phyloP scores from a whole-genome alignment of 2,329 filamentous ascomycete species.

The Plenodomus biglobosus region DNA sequence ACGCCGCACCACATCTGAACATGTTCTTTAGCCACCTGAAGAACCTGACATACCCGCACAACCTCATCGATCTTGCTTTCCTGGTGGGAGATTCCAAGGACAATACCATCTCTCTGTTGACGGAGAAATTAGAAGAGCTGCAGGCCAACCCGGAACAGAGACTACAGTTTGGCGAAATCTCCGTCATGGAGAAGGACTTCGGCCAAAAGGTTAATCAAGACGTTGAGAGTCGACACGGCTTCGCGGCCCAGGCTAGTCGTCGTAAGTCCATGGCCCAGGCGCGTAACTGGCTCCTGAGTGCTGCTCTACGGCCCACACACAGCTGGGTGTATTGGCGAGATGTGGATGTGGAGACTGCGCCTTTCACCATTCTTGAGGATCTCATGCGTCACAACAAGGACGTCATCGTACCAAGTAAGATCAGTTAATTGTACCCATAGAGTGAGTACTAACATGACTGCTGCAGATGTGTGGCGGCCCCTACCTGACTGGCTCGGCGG shows the following conservation, averaged over 20 bases:
- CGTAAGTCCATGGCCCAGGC: slow-evolving; percentile 98
- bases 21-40: slow-evolving; percentile 99
- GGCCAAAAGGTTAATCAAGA: slow-evolving; percentile 97
- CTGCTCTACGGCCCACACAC: slow-evolving; percentile 88
- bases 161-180: slow-evolving; percentile 91
- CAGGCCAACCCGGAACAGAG: slow-evolving; percentile 78
- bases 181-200: slow-evolving; percentile 98
- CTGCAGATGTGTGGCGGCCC: slow-evolving; percentile 84
- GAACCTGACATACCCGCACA: slow-evolving; percentile 96
- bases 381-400: slow-evolving; percentile 99
- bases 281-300: slow-evolving; percentile 93
- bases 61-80: slow-evolving; percentile 94
- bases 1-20: slow-evolving; percentile 84
- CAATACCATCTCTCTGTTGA: slow-evolving; percentile 75
- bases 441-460: slow-evolving; percentile 17
- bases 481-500: slow-evolving; percentile 97
- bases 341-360: slow-evolving; percentile 96
- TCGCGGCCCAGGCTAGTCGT: slow-evolving; percentile 89
- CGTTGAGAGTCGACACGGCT: slow-evolving; percentile 95
- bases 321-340: slow-evolving; percentile 99
- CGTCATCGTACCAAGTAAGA: slow-evolving; percentile 95
- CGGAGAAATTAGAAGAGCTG: slow-evolving; percentile 72
- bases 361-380: slow-evolving; percentile 94
- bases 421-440: background rate
- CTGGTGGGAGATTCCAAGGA: slow-evolving; percentile 97